Evolutionary conservation across 305 asterid genomes (phyloP), one percentile per base, ranked within the genome.

Genomic region (Lippia alba): DNA sequence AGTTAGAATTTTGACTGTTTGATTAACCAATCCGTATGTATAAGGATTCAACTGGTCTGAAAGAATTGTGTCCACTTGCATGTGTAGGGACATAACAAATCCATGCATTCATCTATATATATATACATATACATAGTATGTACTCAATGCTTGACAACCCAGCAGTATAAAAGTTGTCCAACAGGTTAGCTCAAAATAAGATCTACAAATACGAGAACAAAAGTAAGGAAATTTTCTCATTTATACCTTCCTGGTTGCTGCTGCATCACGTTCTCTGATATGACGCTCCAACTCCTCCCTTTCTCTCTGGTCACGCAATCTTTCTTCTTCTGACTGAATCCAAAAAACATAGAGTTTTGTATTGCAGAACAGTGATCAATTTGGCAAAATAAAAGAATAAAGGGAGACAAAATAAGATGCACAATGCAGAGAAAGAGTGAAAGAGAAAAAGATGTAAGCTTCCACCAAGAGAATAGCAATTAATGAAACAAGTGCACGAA

Each of bases 271-370:
- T 72, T 94, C 96, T 78, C 86, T 90, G 24, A 94, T 61, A 77
- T 87, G 91, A 18, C 30, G 82, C 82, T 91, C 97, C 79, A 94
- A 83, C 79, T 91, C 94, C 82, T 94, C 97, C 75, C 78, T 84
- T 79, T 89, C 99, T 73, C 81, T 87, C 86, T 89, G 96, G 74
- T 94, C 99, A 54, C 90, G 95, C 70, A 86, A 65, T 79, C 87
- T 84, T 80, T 93, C 97, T 82, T 93, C 98, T 75, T 93, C 97
- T 8, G 98, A 93, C 97, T 92, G 83, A 72, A 72, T 53, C 65
- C 59, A 72, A 63, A 74, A 33, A 39, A 56, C 16, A 60, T 62
- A 44, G 36, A 12, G 32, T 7, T 19, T 14, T 50, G 56, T 17
- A 74, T 56, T 63, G 59, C 39, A 60, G 60, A 66, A 70, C 24